These are phyloP conservation scores for Rhynchosporium graminicola DNA, from an alignment of 2,329 filamentous ascomycete species.

Conservation along the genomic window DNA sequence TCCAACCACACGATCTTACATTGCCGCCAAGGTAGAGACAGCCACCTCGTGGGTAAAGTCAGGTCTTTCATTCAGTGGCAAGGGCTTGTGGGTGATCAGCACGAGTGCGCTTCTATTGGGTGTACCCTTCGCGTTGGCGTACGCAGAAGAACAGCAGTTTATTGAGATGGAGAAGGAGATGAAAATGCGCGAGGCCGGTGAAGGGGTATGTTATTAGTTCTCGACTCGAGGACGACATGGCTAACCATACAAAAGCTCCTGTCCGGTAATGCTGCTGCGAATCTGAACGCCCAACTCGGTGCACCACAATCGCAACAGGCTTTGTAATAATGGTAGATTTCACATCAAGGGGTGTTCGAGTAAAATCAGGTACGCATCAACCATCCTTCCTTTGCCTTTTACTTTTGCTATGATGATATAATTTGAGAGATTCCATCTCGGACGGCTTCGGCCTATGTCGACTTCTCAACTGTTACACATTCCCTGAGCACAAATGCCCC, in stretches of 20 bases:
- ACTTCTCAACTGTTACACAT: conserved; percentile 19
- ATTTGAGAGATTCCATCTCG: conserved; percentile 9
- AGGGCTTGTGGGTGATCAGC: conserved; percentile 86
- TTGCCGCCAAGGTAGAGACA: conserved; percentile 60
- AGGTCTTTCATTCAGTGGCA: conserved; percentile 72
- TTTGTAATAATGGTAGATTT: conserved; percentile 34
- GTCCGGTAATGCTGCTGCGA: conserved; percentile 30
- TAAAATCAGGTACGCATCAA: neutral
- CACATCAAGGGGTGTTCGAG: conserved; percentile 13
- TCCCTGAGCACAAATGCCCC: conserved; percentile 9
- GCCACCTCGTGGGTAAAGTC: conserved; percentile 59
- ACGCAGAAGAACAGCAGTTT: conserved; percentile 94
- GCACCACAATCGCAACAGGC: conserved; percentile 36
- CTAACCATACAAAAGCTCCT: conserved; percentile 33
- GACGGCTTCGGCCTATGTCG: conserved; percentile 16
- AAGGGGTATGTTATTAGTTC: conserved; percentile 56
- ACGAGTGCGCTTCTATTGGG: conserved; percentile 87
- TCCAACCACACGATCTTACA: conserved; percentile 67
- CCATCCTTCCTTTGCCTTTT: neutral
- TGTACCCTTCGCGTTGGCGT: conserved; percentile 90
- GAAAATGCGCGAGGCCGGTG: conserved; percentile 89
- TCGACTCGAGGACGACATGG: neutral
- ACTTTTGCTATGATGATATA: conserved; percentile 11
- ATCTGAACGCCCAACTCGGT: conserved; percentile 36
- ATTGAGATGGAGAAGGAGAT: conserved; percentile 98